phyloP scores from a whole-genome alignment of 2,329 filamentous ascomycete genomes.

The Trichophyton equinum region DNA sequence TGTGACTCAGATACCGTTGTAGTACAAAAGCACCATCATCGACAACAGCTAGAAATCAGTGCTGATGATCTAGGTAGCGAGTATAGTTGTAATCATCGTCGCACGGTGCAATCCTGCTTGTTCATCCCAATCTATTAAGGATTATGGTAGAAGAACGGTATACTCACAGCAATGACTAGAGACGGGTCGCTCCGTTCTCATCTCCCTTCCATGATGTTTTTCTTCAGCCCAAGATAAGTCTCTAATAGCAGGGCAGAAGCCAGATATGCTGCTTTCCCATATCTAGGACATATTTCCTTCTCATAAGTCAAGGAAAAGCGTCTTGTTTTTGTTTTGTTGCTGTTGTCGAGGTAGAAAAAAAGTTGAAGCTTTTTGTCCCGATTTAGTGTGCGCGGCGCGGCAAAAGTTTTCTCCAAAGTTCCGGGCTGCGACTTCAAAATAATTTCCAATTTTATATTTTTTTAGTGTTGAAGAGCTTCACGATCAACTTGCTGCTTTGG shows the following conservation, averaged over 20 bases:
- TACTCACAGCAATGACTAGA: neutral
- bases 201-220: neutral
- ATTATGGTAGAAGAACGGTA: neutral
- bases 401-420: neutral
- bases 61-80: slow-evolving; percentile 35
- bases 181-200: neutral
- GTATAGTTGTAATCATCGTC: slow-evolving; percentile 36
- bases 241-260: neutral
- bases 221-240: too few relatives aligned
- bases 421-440: neutral
- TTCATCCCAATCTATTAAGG: neutral
- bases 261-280: neutral
- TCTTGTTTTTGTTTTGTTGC: neutral
- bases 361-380: neutral
- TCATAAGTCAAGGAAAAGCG: neutral
- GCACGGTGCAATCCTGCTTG: slow-evolving; percentile 9
- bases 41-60: slow-evolving; percentile 42
- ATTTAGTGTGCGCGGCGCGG: slow-evolving; percentile 1
- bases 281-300: neutral
- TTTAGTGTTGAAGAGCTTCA: neutral
- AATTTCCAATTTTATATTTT: neutral
- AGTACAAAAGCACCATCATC: slow-evolving; percentile 55
- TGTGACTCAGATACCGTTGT: slow-evolving; percentile 90
- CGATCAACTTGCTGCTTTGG: neutral
- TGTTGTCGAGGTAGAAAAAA: neutral